phyloP scores from a whole-genome alignment of 140 eudicot species.

The Stevia rebaudiana region DNA sequence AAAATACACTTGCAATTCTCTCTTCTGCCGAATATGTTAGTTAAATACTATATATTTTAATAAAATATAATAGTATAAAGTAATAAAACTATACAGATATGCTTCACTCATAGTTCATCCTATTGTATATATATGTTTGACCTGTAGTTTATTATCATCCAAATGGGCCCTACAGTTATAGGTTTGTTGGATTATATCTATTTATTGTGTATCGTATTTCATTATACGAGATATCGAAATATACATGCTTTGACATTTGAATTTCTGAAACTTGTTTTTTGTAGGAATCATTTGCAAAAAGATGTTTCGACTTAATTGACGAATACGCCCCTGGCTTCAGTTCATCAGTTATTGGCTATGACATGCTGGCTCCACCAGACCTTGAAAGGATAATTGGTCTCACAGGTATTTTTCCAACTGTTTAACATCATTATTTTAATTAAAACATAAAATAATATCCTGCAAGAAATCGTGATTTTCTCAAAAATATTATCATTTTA shows the following conservation, averaged over 20 bases:
- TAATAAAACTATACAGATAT: not conserved
- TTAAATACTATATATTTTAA: not conserved
- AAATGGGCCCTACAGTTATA: not conserved
- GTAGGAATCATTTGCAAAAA: conserved; percentile 79
- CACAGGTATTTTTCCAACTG: conserved; percentile 53
- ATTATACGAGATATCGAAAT: not conserved
- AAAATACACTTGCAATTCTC: conserved; percentile 8
- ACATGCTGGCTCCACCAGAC: conserved; percentile 99
- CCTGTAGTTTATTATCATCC: not conserved
- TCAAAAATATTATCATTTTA: not conserved
- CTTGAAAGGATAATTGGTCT: conserved; percentile 89
- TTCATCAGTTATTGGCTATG: conserved; percentile 86
- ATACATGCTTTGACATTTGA: not conserved
- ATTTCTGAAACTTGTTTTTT: conserved; percentile 9
- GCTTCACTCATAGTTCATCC: not conserved
- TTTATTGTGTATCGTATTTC: not conserved
- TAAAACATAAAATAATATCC: not conserved
- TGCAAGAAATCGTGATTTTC: not conserved
- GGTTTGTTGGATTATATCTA: not conserved
- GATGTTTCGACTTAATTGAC: conserved; percentile 73
- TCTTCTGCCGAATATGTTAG: not conserved
- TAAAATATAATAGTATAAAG: no score
- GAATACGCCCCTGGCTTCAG: conserved; percentile 98
- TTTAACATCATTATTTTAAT: not conserved
- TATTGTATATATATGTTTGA: not conserved